phyloP scores from a whole-genome alignment of 148 eudicot genomes.

The Spergularia bocconei region DNA sequence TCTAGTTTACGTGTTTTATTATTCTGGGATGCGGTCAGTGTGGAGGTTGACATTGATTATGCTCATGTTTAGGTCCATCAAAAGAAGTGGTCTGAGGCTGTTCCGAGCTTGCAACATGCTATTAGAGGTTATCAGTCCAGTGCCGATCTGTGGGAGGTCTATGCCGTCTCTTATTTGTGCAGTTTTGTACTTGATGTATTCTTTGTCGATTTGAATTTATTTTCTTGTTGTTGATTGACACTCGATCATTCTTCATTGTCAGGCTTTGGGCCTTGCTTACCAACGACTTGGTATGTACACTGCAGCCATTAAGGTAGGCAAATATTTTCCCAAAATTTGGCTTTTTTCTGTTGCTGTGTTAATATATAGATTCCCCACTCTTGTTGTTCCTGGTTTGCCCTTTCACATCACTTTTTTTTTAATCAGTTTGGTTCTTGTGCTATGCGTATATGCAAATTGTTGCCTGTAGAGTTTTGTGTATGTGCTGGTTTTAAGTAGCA shows the following conservation, averaged over 20 bases:
- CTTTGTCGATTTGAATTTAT: no score
- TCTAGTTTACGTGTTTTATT: background rate
- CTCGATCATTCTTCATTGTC: constrained; percentile 13
- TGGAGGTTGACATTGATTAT: background rate
- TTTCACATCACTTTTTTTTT: background rate
- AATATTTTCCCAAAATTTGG: background rate
- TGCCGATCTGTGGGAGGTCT: constrained; percentile 96
- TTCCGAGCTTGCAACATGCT: constrained; percentile 83
- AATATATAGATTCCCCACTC: background rate
- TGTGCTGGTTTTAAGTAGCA: background rate
- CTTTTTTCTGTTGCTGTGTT: background rate
- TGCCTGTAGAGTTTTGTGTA: background rate
- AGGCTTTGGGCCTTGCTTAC: constrained; percentile 91
- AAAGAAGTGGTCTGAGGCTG: constrained; percentile 83
- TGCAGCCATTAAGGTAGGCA: constrained; percentile 83
- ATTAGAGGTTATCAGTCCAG: constrained; percentile 80
- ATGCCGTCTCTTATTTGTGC: constrained; percentile 25
- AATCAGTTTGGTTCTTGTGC: background rate
- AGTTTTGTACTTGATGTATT: background rate
- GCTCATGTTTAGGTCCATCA: constrained; percentile 57
- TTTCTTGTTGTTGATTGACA: constrained; percentile 12
- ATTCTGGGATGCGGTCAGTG: background rate
- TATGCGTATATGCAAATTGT: background rate
- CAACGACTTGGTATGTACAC: constrained; percentile 93
- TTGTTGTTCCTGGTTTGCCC: background rate